These are phyloP conservation scores for Rhizodiscina lignyota DNA, from an alignment of 495 filamentous ascomycete genomes.

Conservation along the genomic window DNA sequence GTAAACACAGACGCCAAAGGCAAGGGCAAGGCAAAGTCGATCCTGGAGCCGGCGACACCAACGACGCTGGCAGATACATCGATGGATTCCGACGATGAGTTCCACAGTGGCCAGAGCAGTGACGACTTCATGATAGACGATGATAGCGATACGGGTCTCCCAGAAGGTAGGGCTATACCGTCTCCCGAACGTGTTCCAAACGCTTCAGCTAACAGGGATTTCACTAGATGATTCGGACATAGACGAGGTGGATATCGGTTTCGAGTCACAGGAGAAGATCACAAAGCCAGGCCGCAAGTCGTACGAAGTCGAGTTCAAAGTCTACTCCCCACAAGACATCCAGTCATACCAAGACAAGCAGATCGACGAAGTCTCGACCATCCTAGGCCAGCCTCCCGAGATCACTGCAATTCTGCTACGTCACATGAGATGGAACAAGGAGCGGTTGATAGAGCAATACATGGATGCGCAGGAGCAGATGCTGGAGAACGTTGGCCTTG, in stretches of 20 bases:
- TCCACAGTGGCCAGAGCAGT: conserved; percentile 73
- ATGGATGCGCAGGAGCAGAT: conserved; percentile 70
- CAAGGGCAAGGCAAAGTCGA: too few relatives aligned
- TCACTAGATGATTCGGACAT: conserved; percentile 31
- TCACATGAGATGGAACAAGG: conserved; percentile 86
- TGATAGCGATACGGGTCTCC: conserved; percentile 2
- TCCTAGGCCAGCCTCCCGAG: conserved; percentile 74
- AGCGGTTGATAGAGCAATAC: conserved; percentile 81
- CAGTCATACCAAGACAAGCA: conserved; percentile 67
- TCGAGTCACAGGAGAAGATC: conserved; percentile 59
- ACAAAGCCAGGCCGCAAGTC: conserved; percentile 50
- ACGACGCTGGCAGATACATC: conserved; percentile 39
- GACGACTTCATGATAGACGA: conserved; percentile 46
- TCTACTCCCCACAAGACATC: conserved; percentile 64
- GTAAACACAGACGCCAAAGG: too few relatives aligned
- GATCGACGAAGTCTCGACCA: conserved; percentile 73
- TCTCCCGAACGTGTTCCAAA: too few relatives aligned
- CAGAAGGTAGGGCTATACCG: conserved; percentile 6
- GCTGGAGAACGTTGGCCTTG: conserved; percentile 71
- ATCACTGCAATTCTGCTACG: conserved; percentile 77
- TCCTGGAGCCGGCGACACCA: conserved; percentile 39
- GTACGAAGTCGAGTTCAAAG: conserved; percentile 73
- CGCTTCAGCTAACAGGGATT: too few relatives aligned
- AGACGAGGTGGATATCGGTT: conserved; percentile 55
- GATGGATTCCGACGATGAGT: conserved; percentile 97